Evolutionary conservation across 768 basidiomycete species (phyloP).

Genomic region (Xanthoconium stramineum): DNA sequence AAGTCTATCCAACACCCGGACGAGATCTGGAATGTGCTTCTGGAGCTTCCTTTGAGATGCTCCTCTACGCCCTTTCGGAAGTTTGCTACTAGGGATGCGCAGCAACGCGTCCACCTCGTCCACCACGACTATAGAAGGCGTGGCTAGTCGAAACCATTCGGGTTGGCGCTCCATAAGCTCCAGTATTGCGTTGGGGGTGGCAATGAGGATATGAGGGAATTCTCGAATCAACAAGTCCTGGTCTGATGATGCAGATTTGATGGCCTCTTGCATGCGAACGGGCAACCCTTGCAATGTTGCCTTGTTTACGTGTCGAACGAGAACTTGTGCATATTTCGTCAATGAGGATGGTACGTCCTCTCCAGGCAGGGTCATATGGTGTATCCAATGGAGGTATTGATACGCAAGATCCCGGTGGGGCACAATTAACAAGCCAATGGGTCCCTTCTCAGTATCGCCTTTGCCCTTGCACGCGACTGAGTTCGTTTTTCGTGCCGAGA

Average conservation of each 20-base stretch:
- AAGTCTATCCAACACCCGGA: slow-evolving; percentile 56
- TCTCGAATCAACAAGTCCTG: slow-evolving; percentile 36
- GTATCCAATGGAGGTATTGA: slow-evolving; percentile 66
- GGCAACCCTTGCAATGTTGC: slow-evolving; percentile 17
- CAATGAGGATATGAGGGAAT: slow-evolving; percentile 66
- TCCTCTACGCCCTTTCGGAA: slow-evolving; percentile 38
- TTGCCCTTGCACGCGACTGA: slow-evolving; percentile 13
- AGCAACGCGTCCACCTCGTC: slow-evolving; percentile 78
- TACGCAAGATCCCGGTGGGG: slow-evolving; percentile 72
- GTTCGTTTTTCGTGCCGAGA: slow-evolving; percentile 30
- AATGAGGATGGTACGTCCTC: slow-evolving; percentile 35
- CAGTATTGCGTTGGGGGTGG: slow-evolving; percentile 65
- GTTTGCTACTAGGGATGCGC: slow-evolving; percentile 41
- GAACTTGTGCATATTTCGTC: slow-evolving; percentile 51
- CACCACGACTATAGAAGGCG: slow-evolving; percentile 58
- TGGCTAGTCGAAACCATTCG: slow-evolving; percentile 41
- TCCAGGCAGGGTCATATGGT: slow-evolving; percentile 40
- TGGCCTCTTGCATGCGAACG: slow-evolving; percentile 27
- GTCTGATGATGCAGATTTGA: slow-evolving; percentile 27
- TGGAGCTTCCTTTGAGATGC: slow-evolving; percentile 38
- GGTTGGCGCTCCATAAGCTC: slow-evolving; percentile 50
- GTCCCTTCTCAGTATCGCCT: slow-evolving; percentile 26
- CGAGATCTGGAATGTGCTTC: slow-evolving; percentile 57
- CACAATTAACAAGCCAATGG: slow-evolving; percentile 61
- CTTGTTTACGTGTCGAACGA: slow-evolving; percentile 51